Conservation (phyloP, 2,329 filamentous ascomycete genomes). For the Graphilbum fragrans region DNA sequence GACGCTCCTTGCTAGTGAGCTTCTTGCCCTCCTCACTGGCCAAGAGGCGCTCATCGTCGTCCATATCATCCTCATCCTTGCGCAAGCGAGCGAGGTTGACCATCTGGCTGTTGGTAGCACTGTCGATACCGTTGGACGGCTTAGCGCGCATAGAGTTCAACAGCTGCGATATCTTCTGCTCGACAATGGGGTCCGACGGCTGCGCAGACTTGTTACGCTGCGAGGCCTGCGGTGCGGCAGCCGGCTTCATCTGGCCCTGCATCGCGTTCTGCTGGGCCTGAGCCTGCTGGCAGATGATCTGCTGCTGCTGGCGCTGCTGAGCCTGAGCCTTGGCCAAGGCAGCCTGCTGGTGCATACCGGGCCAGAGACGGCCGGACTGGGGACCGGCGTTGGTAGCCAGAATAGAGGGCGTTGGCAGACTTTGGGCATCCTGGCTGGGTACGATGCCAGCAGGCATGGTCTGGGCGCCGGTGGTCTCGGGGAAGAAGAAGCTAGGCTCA, state of each 20-base stretch:
- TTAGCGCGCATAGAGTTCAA: conserved; percentile 86
- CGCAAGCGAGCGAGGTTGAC: conserved; percentile 56
- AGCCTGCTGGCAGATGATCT: conserved; percentile 36
- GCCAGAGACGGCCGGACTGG: conserved; percentile 65
- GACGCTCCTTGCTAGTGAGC: conserved; percentile 92
- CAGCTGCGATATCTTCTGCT: conserved; percentile 89
- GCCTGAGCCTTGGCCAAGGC: conserved; percentile 62
- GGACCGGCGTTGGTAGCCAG: conserved; percentile 19
- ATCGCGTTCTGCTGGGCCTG: conserved; percentile 21
- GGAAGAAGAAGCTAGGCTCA: conserved; percentile 54
- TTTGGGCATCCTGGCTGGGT: conserved; percentile 50
- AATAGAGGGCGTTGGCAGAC: conserved; percentile 30
- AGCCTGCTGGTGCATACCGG: conserved; percentile 87
- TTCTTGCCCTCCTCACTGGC: conserved; percentile 99
- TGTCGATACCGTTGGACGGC: conserved; percentile 37
- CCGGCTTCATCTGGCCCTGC: conserved; percentile 31
- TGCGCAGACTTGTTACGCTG: conserved; percentile 36
- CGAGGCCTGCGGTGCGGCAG: conserved; percentile 26
- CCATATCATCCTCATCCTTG: conserved; percentile 98
- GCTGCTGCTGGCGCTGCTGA: conserved; percentile 56
- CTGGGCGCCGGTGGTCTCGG: conserved; percentile 19
- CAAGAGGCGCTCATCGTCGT: conserved; percentile 85
- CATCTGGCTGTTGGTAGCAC: conserved; percentile 35
- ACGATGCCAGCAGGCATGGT: conserved; percentile 33
- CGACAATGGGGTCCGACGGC: conserved; percentile 57